Evolutionary conservation across 345 rosid genomes (phyloP).

Genomic region (Tarenaya hassleriana): DNA sequence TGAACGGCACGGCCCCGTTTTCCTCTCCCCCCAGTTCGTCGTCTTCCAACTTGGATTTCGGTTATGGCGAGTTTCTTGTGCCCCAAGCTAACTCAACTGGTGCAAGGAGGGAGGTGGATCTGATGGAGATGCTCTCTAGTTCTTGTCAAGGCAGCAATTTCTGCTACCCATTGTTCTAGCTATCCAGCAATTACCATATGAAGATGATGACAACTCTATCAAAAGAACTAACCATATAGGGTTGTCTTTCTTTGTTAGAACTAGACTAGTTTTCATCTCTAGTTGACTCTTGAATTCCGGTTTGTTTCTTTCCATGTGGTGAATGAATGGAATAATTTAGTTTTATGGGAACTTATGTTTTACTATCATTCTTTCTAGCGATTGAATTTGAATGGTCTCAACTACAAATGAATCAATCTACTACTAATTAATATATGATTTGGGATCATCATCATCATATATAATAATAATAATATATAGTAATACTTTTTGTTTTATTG

Average conservation of each 20-base stretch:
- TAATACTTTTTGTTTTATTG: no score
- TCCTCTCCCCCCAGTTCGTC: conserved; percentile 21
- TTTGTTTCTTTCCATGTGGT: no score
- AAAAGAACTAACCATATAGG: no score
- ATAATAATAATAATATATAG: no score
- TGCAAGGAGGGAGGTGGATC: conserved; percentile 69
- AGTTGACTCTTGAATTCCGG: conserved; percentile 12
- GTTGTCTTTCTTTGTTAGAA: neutral
- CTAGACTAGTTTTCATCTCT: neutral
- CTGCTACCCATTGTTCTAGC: conserved; percentile 23
- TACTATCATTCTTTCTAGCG: no score
- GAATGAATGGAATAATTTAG: no score
- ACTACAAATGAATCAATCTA: no score
- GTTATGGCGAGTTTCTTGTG: conserved; percentile 17
- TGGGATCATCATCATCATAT: no score
- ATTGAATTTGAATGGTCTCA: no score
- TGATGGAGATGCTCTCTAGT: conserved; percentile 90
- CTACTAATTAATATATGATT: no score
- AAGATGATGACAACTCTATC: neutral
- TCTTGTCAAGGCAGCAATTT: conserved; percentile 31
- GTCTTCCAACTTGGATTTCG: conserved; percentile 14
- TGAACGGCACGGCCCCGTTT: conserved; percentile 42
- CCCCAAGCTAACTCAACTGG: conserved; percentile 26
- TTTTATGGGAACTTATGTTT: no score
- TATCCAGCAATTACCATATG: conserved; percentile 12